phyloP scores from a whole-genome alignment of 176 grass and related monocot species.

The Aegilops umbellulata region DNA sequence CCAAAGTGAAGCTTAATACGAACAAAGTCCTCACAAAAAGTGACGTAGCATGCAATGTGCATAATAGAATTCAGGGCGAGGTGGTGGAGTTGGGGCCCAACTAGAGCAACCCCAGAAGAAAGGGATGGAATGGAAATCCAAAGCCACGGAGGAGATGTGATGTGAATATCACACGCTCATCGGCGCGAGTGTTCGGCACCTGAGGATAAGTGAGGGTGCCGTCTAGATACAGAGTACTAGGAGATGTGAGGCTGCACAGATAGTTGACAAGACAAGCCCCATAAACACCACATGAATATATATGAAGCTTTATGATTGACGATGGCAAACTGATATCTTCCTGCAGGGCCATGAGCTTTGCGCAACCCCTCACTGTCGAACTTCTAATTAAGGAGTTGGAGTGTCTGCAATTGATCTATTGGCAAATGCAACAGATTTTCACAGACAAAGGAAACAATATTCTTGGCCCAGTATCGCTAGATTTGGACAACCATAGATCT shows the following conservation, averaged over 20 bases:
- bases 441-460: conserved; percentile 1
- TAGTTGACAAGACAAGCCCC: not conserved
- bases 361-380: not conserved
- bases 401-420: not conserved
- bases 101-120: too few relatives aligned
- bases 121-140: too few relatives aligned
- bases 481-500: conserved; percentile 18
- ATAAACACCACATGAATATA: not conserved
- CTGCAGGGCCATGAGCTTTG: not conserved
- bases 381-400: not conserved
- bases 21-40: too few relatives aligned
- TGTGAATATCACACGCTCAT: too few relatives aligned
- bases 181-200: too few relatives aligned
- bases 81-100: too few relatives aligned
- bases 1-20: too few relatives aligned
- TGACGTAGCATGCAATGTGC: too few relatives aligned
- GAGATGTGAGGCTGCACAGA: not conserved
- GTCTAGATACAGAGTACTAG: not conserved
- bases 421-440: conserved; percentile 27
- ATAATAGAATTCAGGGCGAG: too few relatives aligned
- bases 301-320: not conserved
- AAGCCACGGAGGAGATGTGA: too few relatives aligned
- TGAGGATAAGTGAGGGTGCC: too few relatives aligned
- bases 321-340: not conserved
- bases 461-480: not conserved